These are phyloP conservation scores for Quaeritorhiza haematococci DNA, from an alignment of 371 early-diverging fungal species.

Conservation along the genomic window DNA sequence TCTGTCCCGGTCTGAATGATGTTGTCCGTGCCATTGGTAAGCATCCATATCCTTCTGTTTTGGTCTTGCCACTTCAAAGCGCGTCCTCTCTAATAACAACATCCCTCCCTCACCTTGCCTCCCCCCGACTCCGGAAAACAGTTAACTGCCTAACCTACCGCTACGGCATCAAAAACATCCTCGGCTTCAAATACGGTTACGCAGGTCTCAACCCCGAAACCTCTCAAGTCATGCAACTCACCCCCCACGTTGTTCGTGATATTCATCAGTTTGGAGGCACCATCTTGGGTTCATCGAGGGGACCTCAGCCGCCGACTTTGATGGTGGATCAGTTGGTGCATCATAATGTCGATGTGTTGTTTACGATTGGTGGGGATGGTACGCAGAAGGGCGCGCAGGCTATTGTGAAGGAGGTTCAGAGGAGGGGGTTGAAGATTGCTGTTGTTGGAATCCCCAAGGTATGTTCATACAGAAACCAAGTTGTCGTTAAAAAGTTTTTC, in stretches of 20 bases:
- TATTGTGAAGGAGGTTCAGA: constrained; percentile 11
- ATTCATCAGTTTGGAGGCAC: constrained; percentile 25
- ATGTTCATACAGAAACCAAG: neutral
- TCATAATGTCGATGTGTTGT: constrained; percentile 17
- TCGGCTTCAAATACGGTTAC: constrained; percentile 25
- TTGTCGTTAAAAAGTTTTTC: neutral
- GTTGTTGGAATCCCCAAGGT: constrained; percentile 28
- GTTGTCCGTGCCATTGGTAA: constrained; percentile 21
- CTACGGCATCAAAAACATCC: constrained; percentile 17
- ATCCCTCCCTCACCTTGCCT: too few species aligned
- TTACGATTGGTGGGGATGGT: constrained; percentile 32
- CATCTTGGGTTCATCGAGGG: constrained; percentile 17
- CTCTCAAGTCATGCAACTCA: constrained; percentile 8
- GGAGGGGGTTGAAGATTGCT: constrained; percentile 8
- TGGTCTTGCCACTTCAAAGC: too few species aligned
- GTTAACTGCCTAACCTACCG: constrained; percentile 15
- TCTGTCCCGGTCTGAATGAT: constrained; percentile 29
- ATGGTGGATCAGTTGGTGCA: constrained; percentile 23
- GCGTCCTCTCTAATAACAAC: too few species aligned
- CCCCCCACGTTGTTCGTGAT: constrained; percentile 19
- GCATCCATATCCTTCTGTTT: too few species aligned
- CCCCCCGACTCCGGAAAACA: too few species aligned
- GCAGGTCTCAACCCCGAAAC: constrained; percentile 15
- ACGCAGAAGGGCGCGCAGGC: constrained; percentile 24
- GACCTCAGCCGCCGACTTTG: constrained; percentile 10